Evolutionary conservation across 202 grass and related monocot species (phyloP).

Genomic region (Hordeum pubiflorum): DNA sequence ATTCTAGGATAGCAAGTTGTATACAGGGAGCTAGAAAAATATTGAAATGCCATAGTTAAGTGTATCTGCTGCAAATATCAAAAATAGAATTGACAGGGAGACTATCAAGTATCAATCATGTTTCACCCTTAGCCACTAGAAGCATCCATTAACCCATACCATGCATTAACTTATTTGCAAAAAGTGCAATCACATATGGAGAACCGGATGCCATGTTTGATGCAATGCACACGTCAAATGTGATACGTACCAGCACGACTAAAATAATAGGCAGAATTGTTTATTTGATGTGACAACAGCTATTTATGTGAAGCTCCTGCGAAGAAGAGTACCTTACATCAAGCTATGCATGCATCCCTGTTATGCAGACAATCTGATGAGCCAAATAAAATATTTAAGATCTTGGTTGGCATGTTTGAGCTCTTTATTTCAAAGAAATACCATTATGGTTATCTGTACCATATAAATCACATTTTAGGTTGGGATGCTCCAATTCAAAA

Average conservation of each 20-base stretch:
- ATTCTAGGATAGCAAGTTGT: neutral
- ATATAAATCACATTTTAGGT: neutral
- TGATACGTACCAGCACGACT: neutral
- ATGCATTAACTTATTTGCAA: constrained; percentile 5
- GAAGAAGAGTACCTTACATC: neutral
- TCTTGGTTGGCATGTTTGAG: neutral
- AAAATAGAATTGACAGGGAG: neutral
- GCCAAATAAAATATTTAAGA: neutral
- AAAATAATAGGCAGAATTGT: neutral
- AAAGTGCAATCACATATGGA: neutral
- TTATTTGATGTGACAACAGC: neutral
- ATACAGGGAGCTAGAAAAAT: neutral
- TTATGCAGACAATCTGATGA: neutral
- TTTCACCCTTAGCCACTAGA: neutral
- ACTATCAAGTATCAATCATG: neutral
- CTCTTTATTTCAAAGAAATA: neutral
- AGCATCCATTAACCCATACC: neutral
- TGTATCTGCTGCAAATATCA: neutral
- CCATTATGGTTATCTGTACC: neutral
- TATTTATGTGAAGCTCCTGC: neutral
- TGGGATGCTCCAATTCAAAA: neutral
- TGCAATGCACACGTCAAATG: neutral
- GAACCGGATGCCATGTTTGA: neutral
- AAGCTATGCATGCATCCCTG: neutral
- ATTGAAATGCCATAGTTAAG: neutral